These are phyloP conservation scores for Ehretia macrophylla DNA, from an alignment of 257 asterid genomes.

Conservation along the genomic window DNA sequence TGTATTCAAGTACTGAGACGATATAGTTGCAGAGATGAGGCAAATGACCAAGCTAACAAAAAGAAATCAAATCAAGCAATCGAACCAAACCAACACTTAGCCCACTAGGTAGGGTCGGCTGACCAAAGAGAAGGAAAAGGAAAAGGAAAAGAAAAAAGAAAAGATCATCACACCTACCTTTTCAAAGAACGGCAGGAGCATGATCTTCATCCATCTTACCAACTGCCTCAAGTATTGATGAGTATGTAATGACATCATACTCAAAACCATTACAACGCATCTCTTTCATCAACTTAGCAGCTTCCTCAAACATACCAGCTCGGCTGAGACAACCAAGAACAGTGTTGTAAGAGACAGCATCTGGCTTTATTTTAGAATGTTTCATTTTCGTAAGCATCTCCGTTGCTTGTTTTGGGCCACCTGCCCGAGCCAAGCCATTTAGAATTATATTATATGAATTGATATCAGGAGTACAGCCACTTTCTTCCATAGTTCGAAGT, in stretches of 20 bases:
- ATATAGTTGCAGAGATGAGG: no score
- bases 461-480: conserved; percentile 34
- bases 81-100: no score
- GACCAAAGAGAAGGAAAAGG: no score
- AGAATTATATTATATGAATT: conserved; percentile 38
- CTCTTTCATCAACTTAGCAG: conserved; percentile 47
- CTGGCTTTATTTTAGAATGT: conserved; percentile 23
- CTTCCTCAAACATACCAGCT: conserved; percentile 52
- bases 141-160: neutral
- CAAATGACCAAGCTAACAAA: no score
- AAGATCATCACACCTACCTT: neutral
- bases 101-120: no score
- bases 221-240: conserved; percentile 43
- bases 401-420: conserved; percentile 32
- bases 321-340: conserved; percentile 41
- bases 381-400: conserved; percentile 39
- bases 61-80: no score
- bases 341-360: conserved; percentile 39
- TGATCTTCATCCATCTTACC: conserved; percentile 29
- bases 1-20: no score
- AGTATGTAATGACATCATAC: conserved; percentile 37
- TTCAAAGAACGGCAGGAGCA: conserved; percentile 7
- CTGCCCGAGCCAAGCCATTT: conserved; percentile 33
- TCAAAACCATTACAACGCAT: conserved; percentile 36
- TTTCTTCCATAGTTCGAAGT: conserved; percentile 33